phyloP scores from a whole-genome alignment of 1,284 basidiomycete species.

The Ustilago shanxiensis region DNA sequence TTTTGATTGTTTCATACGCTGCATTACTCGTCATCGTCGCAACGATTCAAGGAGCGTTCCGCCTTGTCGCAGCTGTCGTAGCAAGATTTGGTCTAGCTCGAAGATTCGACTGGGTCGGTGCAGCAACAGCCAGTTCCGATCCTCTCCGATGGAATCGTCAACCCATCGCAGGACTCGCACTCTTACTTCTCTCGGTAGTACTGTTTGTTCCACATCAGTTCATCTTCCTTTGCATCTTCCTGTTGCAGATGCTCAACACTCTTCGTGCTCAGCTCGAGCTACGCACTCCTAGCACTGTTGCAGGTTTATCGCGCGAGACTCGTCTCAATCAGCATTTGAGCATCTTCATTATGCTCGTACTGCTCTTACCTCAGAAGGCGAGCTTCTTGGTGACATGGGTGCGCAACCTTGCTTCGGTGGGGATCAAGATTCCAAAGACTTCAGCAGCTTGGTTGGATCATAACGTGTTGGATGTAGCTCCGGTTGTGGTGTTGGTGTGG shows the following conservation, averaged over 20 bases:
- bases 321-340: constrained; percentile 73
- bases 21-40: constrained; percentile 30
- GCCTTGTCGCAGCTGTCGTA: constrained; percentile 19
- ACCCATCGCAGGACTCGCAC: constrained; percentile 74
- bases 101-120: constrained; percentile 25
- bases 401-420: constrained; percentile 75
- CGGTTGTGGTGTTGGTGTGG: constrained; percentile 76
- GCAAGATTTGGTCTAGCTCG: constrained; percentile 14
- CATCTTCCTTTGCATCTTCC: constrained; percentile 83
- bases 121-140: constrained; percentile 25
- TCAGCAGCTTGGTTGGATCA: constrained; percentile 74
- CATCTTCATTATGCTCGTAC: constrained; percentile 81
- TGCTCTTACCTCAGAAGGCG: constrained; percentile 83
- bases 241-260: constrained; percentile 76
- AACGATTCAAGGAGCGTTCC: constrained; percentile 30
- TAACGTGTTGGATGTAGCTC: constrained; percentile 77
- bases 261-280: constrained; percentile 56
- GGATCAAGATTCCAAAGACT: constrained; percentile 65
- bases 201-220: constrained; percentile 89
- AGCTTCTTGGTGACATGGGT: constrained; percentile 90
- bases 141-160: constrained; percentile 33
- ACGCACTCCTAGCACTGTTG: not conserved
- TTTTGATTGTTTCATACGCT: constrained; percentile 37
- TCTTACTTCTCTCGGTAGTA: constrained; percentile 79
- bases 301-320: constrained; percentile 51